These are phyloP conservation scores for Rhodotorula paludigena DNA, from an alignment of 768 basidiomycete genomes.

Conservation along the genomic window DNA sequence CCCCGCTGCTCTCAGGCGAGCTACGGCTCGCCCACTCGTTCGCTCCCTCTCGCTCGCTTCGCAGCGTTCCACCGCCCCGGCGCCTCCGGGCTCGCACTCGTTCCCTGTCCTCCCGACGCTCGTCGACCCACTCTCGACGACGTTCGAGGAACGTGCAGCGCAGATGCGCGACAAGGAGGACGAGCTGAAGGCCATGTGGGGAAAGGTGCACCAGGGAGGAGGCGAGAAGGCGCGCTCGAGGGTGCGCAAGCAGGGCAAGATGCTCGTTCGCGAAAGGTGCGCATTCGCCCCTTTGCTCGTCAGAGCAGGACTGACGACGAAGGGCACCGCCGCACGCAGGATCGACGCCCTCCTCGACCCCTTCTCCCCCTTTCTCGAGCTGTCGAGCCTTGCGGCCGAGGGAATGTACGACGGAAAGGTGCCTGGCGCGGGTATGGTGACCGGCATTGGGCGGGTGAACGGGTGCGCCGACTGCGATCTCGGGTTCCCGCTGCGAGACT, in stretches of 20 bases:
- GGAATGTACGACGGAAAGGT: slow-evolving; percentile 72
- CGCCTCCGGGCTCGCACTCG: not conserved
- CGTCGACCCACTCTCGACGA: slow-evolving; percentile 63
- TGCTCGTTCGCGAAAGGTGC: slow-evolving; percentile 75
- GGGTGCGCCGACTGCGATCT: slow-evolving; percentile 6
- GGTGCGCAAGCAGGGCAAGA: slow-evolving; percentile 73
- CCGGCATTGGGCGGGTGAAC: slow-evolving; percentile 54
- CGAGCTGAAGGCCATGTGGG: slow-evolving; percentile 58
- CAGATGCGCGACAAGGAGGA: slow-evolving; percentile 60
- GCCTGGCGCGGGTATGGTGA: slow-evolving; percentile 85
- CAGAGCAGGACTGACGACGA: slow-evolving; percentile 59
- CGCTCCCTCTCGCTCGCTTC: not conserved
- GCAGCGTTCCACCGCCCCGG: not conserved
- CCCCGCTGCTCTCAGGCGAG: no score
- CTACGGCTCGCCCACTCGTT: not conserved
- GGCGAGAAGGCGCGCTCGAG: slow-evolving; percentile 68
- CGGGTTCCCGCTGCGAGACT: not conserved
- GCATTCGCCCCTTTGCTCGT: slow-evolving; percentile 21
- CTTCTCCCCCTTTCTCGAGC: slow-evolving; percentile 80
- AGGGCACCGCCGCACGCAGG: slow-evolving; percentile 52
- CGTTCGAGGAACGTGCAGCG: slow-evolving; percentile 63
- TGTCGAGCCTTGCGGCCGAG: slow-evolving; percentile 78
- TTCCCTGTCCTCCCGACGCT: slow-evolving; percentile 66
- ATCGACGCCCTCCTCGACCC: slow-evolving; percentile 72
- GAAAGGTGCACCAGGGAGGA: slow-evolving; percentile 64